A percentile compares a stretch with the other conserved stretches of the same genome.
These are phyloP conservation scores for Gossypium mustelinum DNA, from an alignment of 345 rosid species.

Conservation along the genomic window DNA sequence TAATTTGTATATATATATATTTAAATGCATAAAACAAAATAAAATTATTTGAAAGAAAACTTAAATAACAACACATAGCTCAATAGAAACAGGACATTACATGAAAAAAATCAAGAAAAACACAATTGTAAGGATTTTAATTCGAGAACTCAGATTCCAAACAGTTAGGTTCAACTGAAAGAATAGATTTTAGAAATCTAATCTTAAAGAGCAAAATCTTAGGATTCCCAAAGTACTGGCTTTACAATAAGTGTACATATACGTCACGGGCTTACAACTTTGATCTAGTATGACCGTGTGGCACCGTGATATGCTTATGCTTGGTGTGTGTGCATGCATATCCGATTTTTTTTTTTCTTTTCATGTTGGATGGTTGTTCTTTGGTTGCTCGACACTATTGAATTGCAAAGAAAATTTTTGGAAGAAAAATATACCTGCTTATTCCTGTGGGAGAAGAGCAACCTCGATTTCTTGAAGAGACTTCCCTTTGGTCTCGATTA, in stretches of 20 bases:
- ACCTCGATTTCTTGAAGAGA: slow-evolving; percentile 98
- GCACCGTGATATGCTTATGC: not conserved
- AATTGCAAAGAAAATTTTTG: not conserved
- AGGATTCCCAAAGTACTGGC: not conserved
- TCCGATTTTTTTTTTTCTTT: not conserved
- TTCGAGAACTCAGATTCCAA: no score
- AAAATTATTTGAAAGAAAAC: no score
- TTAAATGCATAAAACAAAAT: no score
- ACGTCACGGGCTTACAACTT: not conserved
- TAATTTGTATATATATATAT: no score
- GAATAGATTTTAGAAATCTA: not conserved
- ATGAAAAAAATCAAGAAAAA: no score
- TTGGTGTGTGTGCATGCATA: not conserved
- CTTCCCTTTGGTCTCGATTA: slow-evolving; percentile 91
- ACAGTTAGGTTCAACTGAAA: no score
- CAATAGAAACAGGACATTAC: no score
- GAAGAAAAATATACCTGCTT: not conserved
- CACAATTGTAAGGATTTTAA: no score
- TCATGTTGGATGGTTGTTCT: not conserved
- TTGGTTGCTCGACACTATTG: not conserved
- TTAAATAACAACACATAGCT: no score
- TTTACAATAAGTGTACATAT: not conserved
- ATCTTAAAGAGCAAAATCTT: not conserved
- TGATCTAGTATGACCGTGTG: not conserved
- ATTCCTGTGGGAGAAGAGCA: slow-evolving; percentile 70